Evolutionary conservation across 208 protist genomes (phyloP), one percentile per base, ranked within the genome.

Genomic region (Tritrichomonas musculus): DNA sequence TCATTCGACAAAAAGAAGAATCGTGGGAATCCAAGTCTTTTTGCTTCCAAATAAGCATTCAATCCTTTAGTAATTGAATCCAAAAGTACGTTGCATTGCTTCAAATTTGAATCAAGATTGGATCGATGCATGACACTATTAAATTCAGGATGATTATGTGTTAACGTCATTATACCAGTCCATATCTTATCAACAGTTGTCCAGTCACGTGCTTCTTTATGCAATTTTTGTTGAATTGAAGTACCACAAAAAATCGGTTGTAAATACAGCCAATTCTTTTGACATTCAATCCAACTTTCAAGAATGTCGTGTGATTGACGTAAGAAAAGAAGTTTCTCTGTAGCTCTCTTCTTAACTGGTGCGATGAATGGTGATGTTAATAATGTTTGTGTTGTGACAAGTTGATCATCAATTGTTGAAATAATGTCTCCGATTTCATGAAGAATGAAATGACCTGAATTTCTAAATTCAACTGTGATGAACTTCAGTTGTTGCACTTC

Each of bases 181-280:
- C 94, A 96, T 25, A 80, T 93, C 69, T 94, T 95, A 88, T 96
- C 95, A 57, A 96, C 75, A 49, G 93, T 44, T 22, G 36, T 33
- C 92, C 96, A 96, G 25, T 94, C 82, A 41, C 96, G 95, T 94
- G 97, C 98, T 94, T 99, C 98, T 44, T 96, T 96, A 1, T 98
- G 98, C 72, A 99, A 96, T 94, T 98, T 97, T 75, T 97, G 96
- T 93, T 98, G 98, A 93, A 99, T 99, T 93, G 99, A 98, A 75
- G 98, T 97, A n/a, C 97, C 98, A 22, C 96, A 97, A 94, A 99
- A 99, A 39, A 88, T 88, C 39, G 77, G 77, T 20, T 88, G 47
- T 36, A 88, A 88, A 88, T 88, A 88, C 0, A 88, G 20, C 57
- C 57, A 69, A 27, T 36, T 92, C 39, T 41, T 72, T 47, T 64